These are phyloP conservation scores for Leucosporidium creatinivorum DNA, from an alignment of 768 basidiomycete species.

Conservation along the genomic window DNA sequence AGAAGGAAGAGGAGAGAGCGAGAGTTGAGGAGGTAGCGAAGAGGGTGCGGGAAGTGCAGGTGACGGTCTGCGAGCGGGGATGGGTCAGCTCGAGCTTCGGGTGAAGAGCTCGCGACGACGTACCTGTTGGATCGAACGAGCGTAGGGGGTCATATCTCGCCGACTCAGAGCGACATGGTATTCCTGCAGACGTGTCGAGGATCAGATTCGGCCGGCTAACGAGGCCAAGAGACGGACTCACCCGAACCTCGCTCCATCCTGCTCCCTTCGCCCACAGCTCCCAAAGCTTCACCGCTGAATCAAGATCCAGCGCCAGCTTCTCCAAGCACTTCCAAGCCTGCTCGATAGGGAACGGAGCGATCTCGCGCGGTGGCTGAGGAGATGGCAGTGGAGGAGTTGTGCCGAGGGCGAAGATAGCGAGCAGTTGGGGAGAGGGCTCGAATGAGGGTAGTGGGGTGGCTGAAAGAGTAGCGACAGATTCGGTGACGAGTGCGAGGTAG, in stretches of 20 bases:
- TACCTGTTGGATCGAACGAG: slow-evolving; percentile 19
- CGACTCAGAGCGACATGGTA: background rate
- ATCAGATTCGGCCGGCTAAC: background rate
- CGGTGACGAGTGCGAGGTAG: slow-evolving; percentile 9
- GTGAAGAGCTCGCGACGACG: background rate
- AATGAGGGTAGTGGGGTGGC: background rate
- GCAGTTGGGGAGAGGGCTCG: background rate
- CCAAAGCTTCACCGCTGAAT: slow-evolving; percentile 7
- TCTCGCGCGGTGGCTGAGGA: slow-evolving; percentile 11
- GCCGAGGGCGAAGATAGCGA: background rate
- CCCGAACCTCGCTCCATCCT: background rate
- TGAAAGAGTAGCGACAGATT: background rate
- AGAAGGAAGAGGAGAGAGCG: slow-evolving; percentile 17
- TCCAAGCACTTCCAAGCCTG: slow-evolving; percentile 4
- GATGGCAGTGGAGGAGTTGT: slow-evolving; percentile 16
- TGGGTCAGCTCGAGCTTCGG: no score
- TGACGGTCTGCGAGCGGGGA: slow-evolving; percentile 5
- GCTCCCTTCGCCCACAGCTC: slow-evolving; percentile 4
- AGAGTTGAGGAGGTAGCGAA: slow-evolving; percentile 2
- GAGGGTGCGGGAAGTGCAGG: slow-evolving; percentile 12
- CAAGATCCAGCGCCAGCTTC: background rate
- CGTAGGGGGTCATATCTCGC: slow-evolving; percentile 9
- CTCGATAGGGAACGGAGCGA: background rate
- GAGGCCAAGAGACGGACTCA: background rate
- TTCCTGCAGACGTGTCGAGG: background rate